Conservation (phyloP, 805 yeast species). For the Spathaspora sp. region DNA sequence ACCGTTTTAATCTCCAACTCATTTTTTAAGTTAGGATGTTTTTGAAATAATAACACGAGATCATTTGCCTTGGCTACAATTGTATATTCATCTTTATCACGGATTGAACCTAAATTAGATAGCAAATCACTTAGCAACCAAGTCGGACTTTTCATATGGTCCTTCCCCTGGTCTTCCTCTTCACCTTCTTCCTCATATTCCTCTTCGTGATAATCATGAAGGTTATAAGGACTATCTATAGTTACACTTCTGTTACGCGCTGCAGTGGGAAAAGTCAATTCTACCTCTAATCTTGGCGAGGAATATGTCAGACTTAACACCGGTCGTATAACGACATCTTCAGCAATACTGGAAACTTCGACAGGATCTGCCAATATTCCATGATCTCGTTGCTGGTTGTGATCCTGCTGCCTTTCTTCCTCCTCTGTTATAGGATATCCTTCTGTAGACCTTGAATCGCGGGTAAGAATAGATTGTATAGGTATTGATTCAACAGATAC, state of each 20-base stretch:
- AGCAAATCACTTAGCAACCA: constrained; percentile 64
- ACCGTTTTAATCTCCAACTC: constrained; percentile 62
- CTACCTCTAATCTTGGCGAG: background rate
- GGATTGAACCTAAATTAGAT: constrained; percentile 49
- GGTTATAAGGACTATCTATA: background rate
- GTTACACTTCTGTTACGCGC: background rate
- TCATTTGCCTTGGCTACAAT: constrained; percentile 50
- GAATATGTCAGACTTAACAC: background rate
- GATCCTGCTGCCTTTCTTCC: background rate
- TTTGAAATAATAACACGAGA: constrained; percentile 8
- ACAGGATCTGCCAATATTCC: background rate
- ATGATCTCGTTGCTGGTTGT: background rate
- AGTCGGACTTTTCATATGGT: constrained; percentile 30
- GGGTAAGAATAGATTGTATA: background rate
- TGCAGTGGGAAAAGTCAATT: background rate
- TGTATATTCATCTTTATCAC: constrained; percentile 45
- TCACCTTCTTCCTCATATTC: background rate
- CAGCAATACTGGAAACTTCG: background rate
- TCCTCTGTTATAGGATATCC: background rate
- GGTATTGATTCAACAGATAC: background rate
- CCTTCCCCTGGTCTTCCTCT: background rate
- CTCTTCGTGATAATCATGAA: background rate
- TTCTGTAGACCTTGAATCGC: background rate
- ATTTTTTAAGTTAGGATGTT: constrained; percentile 56
- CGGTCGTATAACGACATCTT: background rate